These are phyloP conservation scores for Calonectria leucothoes DNA, from an alignment of 2,329 filamentous ascomycete species.

Conservation along the genomic window DNA sequence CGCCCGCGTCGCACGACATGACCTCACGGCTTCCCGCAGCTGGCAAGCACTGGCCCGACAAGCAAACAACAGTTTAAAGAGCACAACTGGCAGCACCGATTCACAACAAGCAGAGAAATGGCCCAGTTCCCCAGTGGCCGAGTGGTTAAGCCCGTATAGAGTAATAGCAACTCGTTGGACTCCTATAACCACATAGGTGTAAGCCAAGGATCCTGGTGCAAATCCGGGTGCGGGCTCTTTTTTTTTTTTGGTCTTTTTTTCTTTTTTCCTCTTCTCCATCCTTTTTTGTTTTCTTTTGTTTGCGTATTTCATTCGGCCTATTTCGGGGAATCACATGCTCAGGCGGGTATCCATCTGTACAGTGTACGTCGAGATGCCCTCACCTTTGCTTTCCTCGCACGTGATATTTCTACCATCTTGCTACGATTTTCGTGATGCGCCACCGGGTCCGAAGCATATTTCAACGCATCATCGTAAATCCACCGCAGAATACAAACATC, in stretches of 20 bases:
- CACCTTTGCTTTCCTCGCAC: background rate
- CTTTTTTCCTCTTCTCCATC: no score
- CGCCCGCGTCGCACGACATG: background rate
- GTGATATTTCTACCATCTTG: background rate
- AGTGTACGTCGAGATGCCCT: background rate
- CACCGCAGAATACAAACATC: background rate
- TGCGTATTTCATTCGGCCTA: background rate
- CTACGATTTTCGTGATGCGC: background rate
- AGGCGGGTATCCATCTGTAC: background rate
- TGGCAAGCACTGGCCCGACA: constrained; percentile 19
- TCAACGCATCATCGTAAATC: background rate
- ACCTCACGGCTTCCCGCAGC: constrained; percentile 25
- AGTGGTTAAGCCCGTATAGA: constrained; percentile 48
- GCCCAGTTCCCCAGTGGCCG: constrained; percentile 27
- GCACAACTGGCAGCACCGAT: constrained; percentile 4
- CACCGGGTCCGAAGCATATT: no score
- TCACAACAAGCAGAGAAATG: constrained; percentile 22
- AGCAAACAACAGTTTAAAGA: constrained; percentile 24
- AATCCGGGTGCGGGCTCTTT: constrained; percentile 48
- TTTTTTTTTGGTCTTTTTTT: constrained; percentile 26
- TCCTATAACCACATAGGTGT: constrained; percentile 46
- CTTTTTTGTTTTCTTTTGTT: background rate
- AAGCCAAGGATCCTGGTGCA: constrained; percentile 52
- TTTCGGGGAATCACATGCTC: background rate
- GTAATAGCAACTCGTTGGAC: constrained; percentile 52